phyloP scores from a whole-genome alignment of 176 grass and related monocot species.

The Triticum monococcum region DNA sequence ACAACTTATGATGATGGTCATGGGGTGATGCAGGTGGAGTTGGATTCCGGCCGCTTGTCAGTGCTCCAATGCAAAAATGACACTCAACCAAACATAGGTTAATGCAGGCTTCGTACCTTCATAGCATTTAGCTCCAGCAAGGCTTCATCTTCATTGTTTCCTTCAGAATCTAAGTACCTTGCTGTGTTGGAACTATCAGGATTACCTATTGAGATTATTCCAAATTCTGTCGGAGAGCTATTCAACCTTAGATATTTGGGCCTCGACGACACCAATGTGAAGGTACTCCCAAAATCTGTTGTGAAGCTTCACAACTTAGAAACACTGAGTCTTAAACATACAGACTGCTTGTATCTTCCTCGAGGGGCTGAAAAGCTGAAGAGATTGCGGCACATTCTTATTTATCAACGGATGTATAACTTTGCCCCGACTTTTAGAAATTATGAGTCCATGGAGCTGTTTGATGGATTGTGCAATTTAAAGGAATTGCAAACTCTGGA shows the following conservation, averaged over 20 bases:
- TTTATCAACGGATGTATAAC: neutral
- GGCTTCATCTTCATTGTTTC: neutral
- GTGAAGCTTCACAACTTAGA: conserved; percentile 38
- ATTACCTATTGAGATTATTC: conserved; percentile 24
- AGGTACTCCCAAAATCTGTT: conserved; percentile 45
- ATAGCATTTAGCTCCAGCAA: conserved; percentile 29
- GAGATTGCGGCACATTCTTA: conserved; percentile 27
- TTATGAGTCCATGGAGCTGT: neutral
- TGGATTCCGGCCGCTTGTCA: conserved; percentile 6
- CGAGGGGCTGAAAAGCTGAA: conserved; percentile 8
- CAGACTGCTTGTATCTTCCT: neutral
- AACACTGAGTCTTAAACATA: conserved; percentile 36
- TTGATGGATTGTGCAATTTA: neutral
- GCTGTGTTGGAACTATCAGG: conserved; percentile 38
- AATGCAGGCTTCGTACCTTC: conserved; percentile 35
- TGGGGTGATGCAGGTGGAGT: neutral
- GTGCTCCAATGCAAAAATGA: conserved; percentile 8
- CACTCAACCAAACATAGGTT: neutral
- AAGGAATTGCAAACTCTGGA: conserved; percentile 19
- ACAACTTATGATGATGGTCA: conserved; percentile 4
- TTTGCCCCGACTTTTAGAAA: neutral
- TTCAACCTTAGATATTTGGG: conserved; percentile 56
- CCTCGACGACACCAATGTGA: conserved; percentile 40
- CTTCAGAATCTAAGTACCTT: conserved; percentile 26
- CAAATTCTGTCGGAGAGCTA: conserved; percentile 30